These are phyloP conservation scores for Veloboletus limbatus DNA, from an alignment of 1,284 basidiomycete genomes.

Conservation along the genomic window DNA sequence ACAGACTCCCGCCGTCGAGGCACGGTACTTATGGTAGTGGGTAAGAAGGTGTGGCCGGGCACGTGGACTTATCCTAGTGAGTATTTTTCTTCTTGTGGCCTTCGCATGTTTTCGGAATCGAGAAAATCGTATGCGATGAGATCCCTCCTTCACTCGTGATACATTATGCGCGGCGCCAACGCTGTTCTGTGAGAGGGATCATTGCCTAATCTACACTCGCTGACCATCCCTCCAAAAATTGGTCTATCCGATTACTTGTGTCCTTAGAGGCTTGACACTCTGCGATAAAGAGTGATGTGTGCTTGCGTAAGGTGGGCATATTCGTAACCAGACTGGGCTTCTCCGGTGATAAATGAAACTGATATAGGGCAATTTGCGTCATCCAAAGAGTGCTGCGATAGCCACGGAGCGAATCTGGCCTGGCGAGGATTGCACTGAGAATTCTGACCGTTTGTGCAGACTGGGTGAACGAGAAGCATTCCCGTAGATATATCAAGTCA, in stretches of 20 bases:
- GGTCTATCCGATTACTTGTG: slow-evolving; percentile 20
- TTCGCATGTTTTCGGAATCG: slow-evolving; percentile 5
- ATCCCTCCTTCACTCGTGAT: slow-evolving; percentile 4
- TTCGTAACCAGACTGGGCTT: slow-evolving; percentile 23
- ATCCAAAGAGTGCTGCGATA: slow-evolving; percentile 15
- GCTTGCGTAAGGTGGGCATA: slow-evolving; percentile 27
- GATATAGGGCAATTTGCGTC: slow-evolving; percentile 24
- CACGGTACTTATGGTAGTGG: too few relatives aligned
- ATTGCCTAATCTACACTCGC: slow-evolving; percentile 1
- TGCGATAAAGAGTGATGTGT: slow-evolving; percentile 2
- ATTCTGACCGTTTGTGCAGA: slow-evolving; percentile 10
- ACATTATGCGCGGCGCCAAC: slow-evolving; percentile 4
- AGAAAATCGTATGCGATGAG: slow-evolving; percentile 10
- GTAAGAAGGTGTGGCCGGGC: slow-evolving; percentile 1
- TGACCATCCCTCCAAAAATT: slow-evolving; percentile 1
- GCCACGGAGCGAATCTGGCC: slow-evolving; percentile 22
- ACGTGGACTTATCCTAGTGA: slow-evolving; percentile 8
- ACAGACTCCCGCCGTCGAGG: too few relatives aligned
- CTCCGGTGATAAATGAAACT: slow-evolving; percentile 31
- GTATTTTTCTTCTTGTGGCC: slow-evolving; percentile 11
- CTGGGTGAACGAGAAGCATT: slow-evolving; percentile 13
- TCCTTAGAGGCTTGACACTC: slow-evolving; percentile 1
- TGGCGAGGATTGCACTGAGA: slow-evolving; percentile 29
- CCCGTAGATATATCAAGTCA: slow-evolving; percentile 6
- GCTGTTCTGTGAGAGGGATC: neutral